Evolutionary conservation across 805 yeast genomes (phyloP).

Genomic region (Candida alai): DNA sequence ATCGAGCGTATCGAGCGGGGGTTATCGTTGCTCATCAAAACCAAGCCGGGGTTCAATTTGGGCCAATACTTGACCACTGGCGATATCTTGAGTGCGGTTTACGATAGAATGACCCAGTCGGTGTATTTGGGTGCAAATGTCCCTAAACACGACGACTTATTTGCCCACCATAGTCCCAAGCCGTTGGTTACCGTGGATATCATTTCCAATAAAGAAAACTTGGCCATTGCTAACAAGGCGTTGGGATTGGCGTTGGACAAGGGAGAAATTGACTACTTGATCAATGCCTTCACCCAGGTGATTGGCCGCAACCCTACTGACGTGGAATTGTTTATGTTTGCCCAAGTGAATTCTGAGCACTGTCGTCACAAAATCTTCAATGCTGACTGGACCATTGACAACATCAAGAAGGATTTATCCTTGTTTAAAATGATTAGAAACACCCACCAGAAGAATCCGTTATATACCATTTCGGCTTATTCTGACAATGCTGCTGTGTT

Average conservation of each 20-base stretch:
- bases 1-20: slow-evolving; percentile 93
- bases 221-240: slow-evolving; percentile 71
- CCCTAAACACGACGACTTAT: slow-evolving; percentile 69
- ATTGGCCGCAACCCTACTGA: slow-evolving; percentile 92
- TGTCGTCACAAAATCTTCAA: slow-evolving; percentile 98
- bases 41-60: slow-evolving; percentile 68
- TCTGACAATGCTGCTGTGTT: slow-evolving; percentile 97
- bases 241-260: slow-evolving; percentile 92
- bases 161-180: slow-evolving; percentile 75
- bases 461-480: slow-evolving; percentile 87
- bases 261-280: slow-evolving; percentile 88
- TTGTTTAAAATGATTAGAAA: slow-evolving; percentile 94
- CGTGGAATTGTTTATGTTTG: slow-evolving; percentile 97
- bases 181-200: slow-evolving; percentile 77
- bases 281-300: slow-evolving; percentile 71
- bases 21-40: slow-evolving; percentile 64
- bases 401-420: slow-evolving; percentile 64
- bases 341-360: slow-evolving; percentile 98
- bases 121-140: slow-evolving; percentile 50
- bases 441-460: slow-evolving; percentile 78
- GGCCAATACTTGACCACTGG: slow-evolving; percentile 23
- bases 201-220: slow-evolving; percentile 50
- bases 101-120: slow-evolving; percentile 92
- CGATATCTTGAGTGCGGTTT: slow-evolving; percentile 65
- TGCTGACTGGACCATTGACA: slow-evolving; percentile 97